A percentile compares a stretch with the other conserved stretches of the same genome.
phyloP scores from a whole-genome alignment of 163 green algal genomes.

The Chlorella variabilis region DNA sequence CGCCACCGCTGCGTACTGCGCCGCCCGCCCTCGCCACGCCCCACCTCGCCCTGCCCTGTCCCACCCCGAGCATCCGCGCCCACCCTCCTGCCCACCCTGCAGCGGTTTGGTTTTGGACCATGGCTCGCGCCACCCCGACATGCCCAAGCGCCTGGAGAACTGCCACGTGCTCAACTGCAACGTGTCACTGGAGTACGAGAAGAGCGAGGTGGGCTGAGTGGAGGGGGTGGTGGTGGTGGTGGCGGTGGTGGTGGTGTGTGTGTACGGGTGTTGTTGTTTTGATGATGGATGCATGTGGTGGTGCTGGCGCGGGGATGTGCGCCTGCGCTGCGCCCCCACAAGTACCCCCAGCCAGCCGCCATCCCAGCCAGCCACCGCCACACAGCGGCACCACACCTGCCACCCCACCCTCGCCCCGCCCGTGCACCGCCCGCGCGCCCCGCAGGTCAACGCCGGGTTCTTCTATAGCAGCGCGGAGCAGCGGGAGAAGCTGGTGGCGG shows the following conservation, averaged over 20 bases:
- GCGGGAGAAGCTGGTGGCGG: slow-evolving; percentile 95
- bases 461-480: slow-evolving; percentile 98
- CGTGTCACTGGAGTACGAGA: slow-evolving; percentile 99
- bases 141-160: slow-evolving; percentile 95
- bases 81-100: neutral
- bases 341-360: too few relatives aligned
- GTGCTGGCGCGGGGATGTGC: too few relatives aligned
- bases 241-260: neutral
- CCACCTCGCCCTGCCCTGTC: too few relatives aligned
- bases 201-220: slow-evolving; percentile 92
- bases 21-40: too few relatives aligned
- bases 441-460: slow-evolving; percentile 93
- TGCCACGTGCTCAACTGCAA: slow-evolving; percentile 96
- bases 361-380: neutral
- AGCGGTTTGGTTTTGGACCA: slow-evolving; percentile 97
- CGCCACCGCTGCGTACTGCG: too few relatives aligned
- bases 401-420: too few relatives aligned
- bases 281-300: too few relatives aligned
- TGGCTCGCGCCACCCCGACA: slow-evolving; percentile 96
- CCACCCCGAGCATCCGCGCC: neutral
- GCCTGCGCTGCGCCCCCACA: too few relatives aligned
- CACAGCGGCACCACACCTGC: too few relatives aligned
- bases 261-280: too few relatives aligned
- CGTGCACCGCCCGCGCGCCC: neutral
- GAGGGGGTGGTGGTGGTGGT: too few relatives aligned